A percentile compares a stretch with the other conserved stretches of the same genome.
phyloP scores from a whole-genome alignment of 176 grass and related monocot species.

The Themeda triandra region DNA sequence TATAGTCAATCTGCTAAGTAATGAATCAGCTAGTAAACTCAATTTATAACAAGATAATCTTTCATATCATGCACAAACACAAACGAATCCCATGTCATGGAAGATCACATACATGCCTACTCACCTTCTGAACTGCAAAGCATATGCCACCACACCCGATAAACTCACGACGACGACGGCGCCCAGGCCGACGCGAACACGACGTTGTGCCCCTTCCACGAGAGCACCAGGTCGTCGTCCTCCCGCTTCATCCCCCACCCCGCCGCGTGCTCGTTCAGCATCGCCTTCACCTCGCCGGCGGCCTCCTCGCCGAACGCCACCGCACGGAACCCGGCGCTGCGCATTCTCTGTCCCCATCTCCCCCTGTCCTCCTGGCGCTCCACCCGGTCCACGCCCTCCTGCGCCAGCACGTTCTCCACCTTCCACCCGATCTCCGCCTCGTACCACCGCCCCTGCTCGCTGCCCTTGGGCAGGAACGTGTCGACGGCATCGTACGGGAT shows the following conservation, averaged over 20 bases:
- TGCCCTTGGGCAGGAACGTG: constrained; percentile 84
- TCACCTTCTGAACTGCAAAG: constrained; percentile 30
- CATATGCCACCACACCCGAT: not conserved
- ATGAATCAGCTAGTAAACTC: constrained; percentile 4
- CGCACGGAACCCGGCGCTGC: constrained; percentile 62
- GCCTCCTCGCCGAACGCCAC: constrained; percentile 76
- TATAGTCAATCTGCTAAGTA: not conserved
- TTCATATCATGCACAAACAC: constrained; percentile 48
- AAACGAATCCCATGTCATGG: constrained; percentile 33
- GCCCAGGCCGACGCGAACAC: constrained; percentile 88
- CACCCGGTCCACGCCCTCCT: constrained; percentile 74
- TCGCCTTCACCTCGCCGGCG: constrained; percentile 68
- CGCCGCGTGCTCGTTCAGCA: constrained; percentile 90
- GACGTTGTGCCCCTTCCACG: constrained; percentile 97
- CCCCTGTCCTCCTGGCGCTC: constrained; percentile 76
- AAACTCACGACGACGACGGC: constrained; percentile 53
- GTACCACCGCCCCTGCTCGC: constrained; percentile 89
- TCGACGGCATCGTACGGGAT: constrained; percentile 97
- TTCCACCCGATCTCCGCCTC: constrained; percentile 90
- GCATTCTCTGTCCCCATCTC: constrained; percentile 81
- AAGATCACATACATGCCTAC: constrained; percentile 1
- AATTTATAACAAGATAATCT: constrained; percentile 29
- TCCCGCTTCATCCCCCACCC: constrained; percentile 98
- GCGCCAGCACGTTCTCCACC: constrained; percentile 91
- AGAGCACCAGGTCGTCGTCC: constrained; percentile 91